These are phyloP conservation scores for Crithidia sp. DNA, from an alignment of 208 protist species.

Conservation along the genomic window DNA sequence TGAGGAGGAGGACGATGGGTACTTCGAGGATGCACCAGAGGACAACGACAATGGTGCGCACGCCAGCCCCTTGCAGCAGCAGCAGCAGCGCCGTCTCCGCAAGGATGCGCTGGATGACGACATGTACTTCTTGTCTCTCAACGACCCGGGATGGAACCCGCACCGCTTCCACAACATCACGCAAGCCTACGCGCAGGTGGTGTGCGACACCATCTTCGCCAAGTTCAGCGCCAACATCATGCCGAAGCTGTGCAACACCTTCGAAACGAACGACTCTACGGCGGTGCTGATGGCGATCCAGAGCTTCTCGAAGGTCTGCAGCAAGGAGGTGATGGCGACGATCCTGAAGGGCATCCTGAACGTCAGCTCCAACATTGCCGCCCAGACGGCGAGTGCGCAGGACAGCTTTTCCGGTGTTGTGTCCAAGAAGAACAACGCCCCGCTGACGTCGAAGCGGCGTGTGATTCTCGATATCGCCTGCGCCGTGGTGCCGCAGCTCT, in stretches of 20 bases:
- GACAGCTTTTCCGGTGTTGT: neutral
- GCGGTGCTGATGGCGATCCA: conserved; percentile 83
- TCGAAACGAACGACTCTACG: conserved; percentile 78
- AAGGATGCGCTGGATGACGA: conserved; percentile 82
- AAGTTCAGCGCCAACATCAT: conserved; percentile 91
- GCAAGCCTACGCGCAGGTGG: conserved; percentile 52
- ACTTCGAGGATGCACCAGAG: conserved; percentile 8
- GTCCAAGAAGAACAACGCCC: conserved; percentile 40
- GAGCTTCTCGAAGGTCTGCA: conserved; percentile 86
- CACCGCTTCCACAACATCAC: conserved; percentile 87
- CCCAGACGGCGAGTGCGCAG: conserved; percentile 2
- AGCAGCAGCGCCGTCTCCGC: conserved; percentile 11
- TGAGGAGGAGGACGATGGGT: conserved; percentile 43
- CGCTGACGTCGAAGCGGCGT: conserved; percentile 76
- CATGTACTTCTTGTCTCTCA: conserved; percentile 65
- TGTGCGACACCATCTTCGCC: conserved; percentile 76
- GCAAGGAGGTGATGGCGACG: conserved; percentile 76
- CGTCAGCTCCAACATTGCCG: conserved; percentile 70
- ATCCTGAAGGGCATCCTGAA: conserved; percentile 84
- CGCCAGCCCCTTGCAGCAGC: neutral
- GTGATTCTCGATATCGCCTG: conserved; percentile 88
- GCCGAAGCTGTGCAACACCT: conserved; percentile 88
- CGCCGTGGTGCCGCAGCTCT: conserved; percentile 75
- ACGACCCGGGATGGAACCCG: conserved; percentile 76
- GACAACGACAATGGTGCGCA: neutral